A percentile compares a stretch with the other conserved stretches of the same genome.
These are phyloP conservation scores for Leucoagaricus sp. DNA, from an alignment of 1,284 basidiomycete species.

Conservation along the genomic window DNA sequence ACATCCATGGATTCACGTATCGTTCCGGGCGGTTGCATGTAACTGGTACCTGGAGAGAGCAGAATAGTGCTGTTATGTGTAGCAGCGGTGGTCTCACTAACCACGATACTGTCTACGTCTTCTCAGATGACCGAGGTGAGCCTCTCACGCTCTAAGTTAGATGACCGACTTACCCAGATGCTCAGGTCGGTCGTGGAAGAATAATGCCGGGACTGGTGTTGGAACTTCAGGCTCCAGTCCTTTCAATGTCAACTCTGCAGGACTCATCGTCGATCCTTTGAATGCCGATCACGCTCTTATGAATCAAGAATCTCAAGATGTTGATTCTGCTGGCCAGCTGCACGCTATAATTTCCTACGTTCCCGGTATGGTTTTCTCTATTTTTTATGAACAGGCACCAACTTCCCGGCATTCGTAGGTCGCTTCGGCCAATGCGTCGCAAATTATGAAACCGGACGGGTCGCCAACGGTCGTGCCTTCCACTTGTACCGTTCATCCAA, in stretches of 20 bases:
- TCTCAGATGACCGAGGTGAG: conserved; percentile 42
- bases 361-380: conserved; percentile 30
- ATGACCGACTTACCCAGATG: not conserved
- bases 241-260: conserved; percentile 40
- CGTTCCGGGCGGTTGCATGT: conserved; percentile 36
- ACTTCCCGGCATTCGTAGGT: conserved; percentile 24
- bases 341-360: conserved; percentile 46
- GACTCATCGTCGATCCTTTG: conserved; percentile 42
- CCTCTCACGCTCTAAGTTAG: not conserved
- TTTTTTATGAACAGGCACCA: not conserved
- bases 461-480: conserved; percentile 36
- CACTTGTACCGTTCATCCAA: conserved; percentile 39
- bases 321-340: conserved; percentile 41
- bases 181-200: conserved; percentile 43
- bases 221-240: conserved; percentile 41
- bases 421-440: conserved; percentile 45
- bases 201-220: conserved; percentile 35
- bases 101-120: conserved; percentile 45
- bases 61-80: conserved; percentile 41
- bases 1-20: conserved; percentile 47
- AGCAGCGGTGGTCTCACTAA: conserved; percentile 43
- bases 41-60: conserved; percentile 46
- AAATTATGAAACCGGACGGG: conserved; percentile 38
- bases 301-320: conserved; percentile 47
- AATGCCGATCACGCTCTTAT: conserved; percentile 45